Percentiles rank a stretch among this genome's conserved stretches.
These are phyloP conservation scores for Phytophthora pinifolia DNA, from an alignment of 352 stramenopile species.

Conservation along the genomic window DNA sequence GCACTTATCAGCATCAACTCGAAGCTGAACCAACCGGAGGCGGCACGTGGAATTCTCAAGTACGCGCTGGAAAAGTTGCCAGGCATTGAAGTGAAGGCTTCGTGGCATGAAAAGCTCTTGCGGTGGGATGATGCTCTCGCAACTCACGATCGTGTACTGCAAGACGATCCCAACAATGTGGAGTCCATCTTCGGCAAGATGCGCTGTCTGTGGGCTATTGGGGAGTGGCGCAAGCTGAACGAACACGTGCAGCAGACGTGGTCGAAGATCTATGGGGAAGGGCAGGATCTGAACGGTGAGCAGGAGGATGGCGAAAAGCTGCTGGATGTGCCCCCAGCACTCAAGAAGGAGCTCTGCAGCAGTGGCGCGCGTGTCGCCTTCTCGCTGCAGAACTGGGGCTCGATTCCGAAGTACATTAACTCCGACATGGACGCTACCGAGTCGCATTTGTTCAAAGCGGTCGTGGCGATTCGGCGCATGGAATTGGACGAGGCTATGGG, in stretches of 20 bases:
- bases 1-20: constrained; percentile 99
- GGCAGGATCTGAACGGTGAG: constrained; percentile 39
- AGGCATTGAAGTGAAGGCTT: constrained; percentile 91
- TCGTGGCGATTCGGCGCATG: constrained; percentile 95
- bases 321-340: constrained; percentile 73
- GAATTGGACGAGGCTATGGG: constrained; percentile 92
- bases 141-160: constrained; percentile 91
- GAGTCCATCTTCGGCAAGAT: constrained; percentile 98
- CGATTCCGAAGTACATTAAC: constrained; percentile 85
- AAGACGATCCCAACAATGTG: constrained; percentile 83
- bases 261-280: constrained; percentile 83
- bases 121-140: constrained; percentile 96
- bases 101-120: constrained; percentile 98
- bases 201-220: constrained; percentile 97
- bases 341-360: constrained; percentile 87
- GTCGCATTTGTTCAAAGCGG: constrained; percentile 83
- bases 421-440: constrained; percentile 88
- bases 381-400: constrained; percentile 84
- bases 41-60: constrained; percentile 98
- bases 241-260: constrained; percentile 90
- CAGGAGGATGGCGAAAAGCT: constrained; percentile 49
- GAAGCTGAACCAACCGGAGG: constrained; percentile 95
- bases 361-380: constrained; percentile 81
- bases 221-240: constrained; percentile 96
- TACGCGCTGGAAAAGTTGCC: constrained; percentile 81